These are phyloP conservation scores for Tausonia pullulans DNA, from an alignment of 1,284 basidiomycete genomes.

Conservation along the genomic window DNA sequence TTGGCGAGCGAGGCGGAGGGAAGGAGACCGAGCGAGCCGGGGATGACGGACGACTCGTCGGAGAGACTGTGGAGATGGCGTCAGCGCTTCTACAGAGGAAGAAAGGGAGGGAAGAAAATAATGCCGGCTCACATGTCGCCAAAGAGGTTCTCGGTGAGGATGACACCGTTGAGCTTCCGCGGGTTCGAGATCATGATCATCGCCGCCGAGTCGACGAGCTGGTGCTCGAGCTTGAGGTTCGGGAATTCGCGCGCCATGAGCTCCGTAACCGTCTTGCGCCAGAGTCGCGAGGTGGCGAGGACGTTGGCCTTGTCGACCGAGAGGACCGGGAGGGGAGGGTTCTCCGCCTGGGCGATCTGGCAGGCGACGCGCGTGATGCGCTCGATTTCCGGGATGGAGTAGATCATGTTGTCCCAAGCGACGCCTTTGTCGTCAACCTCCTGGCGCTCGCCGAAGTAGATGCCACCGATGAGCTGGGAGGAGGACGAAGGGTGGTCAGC, in stretches of 20 bases:
- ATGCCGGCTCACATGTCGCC: slow-evolving; percentile 74
- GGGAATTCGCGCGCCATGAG: slow-evolving; percentile 75
- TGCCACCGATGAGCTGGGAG: slow-evolving; percentile 31
- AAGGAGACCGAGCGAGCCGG: slow-evolving; percentile 88
- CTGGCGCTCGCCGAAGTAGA: slow-evolving; percentile 88
- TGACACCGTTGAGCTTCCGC: slow-evolving; percentile 86
- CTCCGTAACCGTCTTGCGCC: slow-evolving; percentile 84
- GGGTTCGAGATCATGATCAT: slow-evolving; percentile 94
- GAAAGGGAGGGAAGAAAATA: not conserved
- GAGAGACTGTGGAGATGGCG: slow-evolving; percentile 55
- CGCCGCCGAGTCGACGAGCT: slow-evolving; percentile 88
- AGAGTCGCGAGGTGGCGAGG: slow-evolving; percentile 84
- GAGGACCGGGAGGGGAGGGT: slow-evolving; percentile 80
- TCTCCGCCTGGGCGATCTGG: slow-evolving; percentile 70
- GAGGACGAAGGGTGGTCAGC: too few species aligned
- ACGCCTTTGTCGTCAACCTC: slow-evolving; percentile 58
- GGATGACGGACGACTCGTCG: slow-evolving; percentile 94
- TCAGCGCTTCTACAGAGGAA: not conserved
- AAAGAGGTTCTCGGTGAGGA: slow-evolving; percentile 90
- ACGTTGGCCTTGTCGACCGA: slow-evolving; percentile 99
- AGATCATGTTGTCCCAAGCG: slow-evolving; percentile 86
- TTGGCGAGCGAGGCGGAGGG: slow-evolving; percentile 93
- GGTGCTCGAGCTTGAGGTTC: slow-evolving; percentile 72
- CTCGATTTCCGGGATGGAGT: slow-evolving; percentile 82
- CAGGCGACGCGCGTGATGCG: slow-evolving; percentile 93